Evolutionary conservation across 345 rosid species (phyloP).

Genomic region (Tarenaya hassleriana): DNA sequence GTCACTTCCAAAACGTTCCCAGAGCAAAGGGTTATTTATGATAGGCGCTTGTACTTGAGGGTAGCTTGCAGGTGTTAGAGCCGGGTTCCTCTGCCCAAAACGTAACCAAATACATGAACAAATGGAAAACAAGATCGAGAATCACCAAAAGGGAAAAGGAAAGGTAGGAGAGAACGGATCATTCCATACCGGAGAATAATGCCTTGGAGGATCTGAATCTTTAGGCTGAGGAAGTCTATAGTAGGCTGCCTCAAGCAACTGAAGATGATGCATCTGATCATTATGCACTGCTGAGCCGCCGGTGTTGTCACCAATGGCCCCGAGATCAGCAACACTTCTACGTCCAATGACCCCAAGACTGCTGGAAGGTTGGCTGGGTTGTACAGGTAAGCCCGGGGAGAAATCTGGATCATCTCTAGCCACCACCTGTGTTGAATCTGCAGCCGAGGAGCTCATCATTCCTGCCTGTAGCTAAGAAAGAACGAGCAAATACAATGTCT

Average conservation of each 20-base stretch:
- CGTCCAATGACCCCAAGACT: conserved; percentile 87
- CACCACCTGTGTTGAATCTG: conserved; percentile 54
- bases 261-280: conserved; percentile 64
- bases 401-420: conserved; percentile 57
- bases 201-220: conserved; percentile 91
- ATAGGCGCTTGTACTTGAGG: conserved; percentile 96
- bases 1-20: conserved; percentile 72
- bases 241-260: conserved; percentile 89
- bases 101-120: background rate
- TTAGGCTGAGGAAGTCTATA: conserved; percentile 74
- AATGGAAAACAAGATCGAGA: background rate
- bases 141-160: background rate
- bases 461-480: conserved; percentile 41
- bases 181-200: conserved; percentile 61
- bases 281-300: conserved; percentile 48
- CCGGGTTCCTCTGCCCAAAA: conserved; percentile 73
- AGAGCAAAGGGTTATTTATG: conserved; percentile 64
- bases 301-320: conserved; percentile 59
- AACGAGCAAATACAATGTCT: background rate
- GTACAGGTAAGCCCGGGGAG: conserved; percentile 87
- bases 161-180: conserved; percentile 1
- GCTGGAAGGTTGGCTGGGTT: conserved; percentile 56
- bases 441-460: conserved; percentile 49
- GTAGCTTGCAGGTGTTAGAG: conserved; percentile 64
- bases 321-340: conserved; percentile 73